Evolutionary conservation across 2,329 filamentous ascomycete genomes (phyloP), one percentile per base, ranked within the genome.

Genomic region (Pochonia chlamydosporia): DNA sequence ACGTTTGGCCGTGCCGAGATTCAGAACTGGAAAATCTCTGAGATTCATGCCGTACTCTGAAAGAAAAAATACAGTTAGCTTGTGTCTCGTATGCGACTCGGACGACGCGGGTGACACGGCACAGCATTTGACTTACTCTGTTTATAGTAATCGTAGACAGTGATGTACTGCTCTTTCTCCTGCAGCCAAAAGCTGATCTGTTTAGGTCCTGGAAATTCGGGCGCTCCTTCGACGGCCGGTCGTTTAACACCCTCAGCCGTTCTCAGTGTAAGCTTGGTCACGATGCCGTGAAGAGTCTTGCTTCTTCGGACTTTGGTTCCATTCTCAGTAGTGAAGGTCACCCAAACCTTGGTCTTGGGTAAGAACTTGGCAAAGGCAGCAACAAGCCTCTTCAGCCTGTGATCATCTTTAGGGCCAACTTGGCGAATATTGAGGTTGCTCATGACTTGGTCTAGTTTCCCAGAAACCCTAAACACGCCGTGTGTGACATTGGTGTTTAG

Each of bases 1-100:
- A 10, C 74, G 76, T 1, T 69, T 63, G 0, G 59, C 56, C 10
- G 64, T 79, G 2, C 85, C 86, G 10, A 85, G 71, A 57, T 91
- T 89, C 52, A 91, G 63, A 1, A 89, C 71, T 0, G 86, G 84
- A 4, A 75, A 63, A 2, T 70, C 56, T 13, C 72, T 50, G 1
- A 69, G 50, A 0, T 40, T 57, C 1, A 64, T 46, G 0, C 54
- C 52, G 35, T 73, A 75, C 43, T 64, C 67, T 71, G 26, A 9
- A 9, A 23, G n/a, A 18, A 20, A 8, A 26, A 7, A 43, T 33
- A 49, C 14, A 49, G 45, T 14, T 20, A 28, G 14, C 5, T 1
- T 9, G 3, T 14, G 6, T 4, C 16, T n/a, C 26, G 21, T 13
- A 37, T 26, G 3, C 6, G 14, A 18, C 28, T 5, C 8, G 16